A percentile compares a stretch with the other conserved stretches of the same genome.
Evolutionary conservation across 352 stramenopile species (phyloP).

Genomic region (Phytopythium chamaehyphon): DNA sequence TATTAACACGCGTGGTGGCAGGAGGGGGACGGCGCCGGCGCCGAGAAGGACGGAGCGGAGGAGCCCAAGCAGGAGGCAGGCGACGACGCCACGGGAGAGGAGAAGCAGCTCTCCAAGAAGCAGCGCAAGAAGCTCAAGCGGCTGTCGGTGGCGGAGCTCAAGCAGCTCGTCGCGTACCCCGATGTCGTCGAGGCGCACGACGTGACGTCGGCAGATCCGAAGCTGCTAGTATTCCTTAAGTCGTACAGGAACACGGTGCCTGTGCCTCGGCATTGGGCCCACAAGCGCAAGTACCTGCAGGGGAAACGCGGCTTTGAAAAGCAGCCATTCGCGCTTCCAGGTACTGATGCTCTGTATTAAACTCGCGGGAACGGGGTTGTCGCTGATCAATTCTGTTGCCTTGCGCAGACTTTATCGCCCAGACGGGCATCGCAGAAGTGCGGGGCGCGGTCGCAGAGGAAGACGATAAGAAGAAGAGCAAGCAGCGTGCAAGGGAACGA

Average conservation of each 20-base stretch:
- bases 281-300: slow-evolving; percentile 98
- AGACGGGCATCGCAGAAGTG: slow-evolving; percentile 91
- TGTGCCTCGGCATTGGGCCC: slow-evolving; percentile 96
- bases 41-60: slow-evolving; percentile 15
- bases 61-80: slow-evolving; percentile 18
- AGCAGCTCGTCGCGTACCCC: slow-evolving; percentile 90
- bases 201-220: slow-evolving; percentile 93
- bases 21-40: slow-evolving; percentile 15
- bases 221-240: slow-evolving; percentile 96
- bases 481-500: slow-evolving; percentile 91
- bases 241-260: slow-evolving; percentile 94
- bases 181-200: slow-evolving; percentile 97
- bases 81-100: slow-evolving; percentile 28
- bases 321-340: slow-evolving; percentile 89
- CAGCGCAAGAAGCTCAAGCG: slow-evolving; percentile 92
- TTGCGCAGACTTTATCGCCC: slow-evolving; percentile 93
- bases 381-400: background rate
- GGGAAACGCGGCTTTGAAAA: slow-evolving; percentile 97
- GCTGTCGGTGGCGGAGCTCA: slow-evolving; percentile 95
- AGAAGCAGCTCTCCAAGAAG: slow-evolving; percentile 83
- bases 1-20: too few relatives aligned
- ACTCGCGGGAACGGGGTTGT: background rate
- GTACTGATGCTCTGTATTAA: background rate
- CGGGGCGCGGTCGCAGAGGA: slow-evolving; percentile 71
- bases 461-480: slow-evolving; percentile 89